phyloP scores from a whole-genome alignment of 179 eudicot genomes.

The Amaranthus tricolor region DNA sequence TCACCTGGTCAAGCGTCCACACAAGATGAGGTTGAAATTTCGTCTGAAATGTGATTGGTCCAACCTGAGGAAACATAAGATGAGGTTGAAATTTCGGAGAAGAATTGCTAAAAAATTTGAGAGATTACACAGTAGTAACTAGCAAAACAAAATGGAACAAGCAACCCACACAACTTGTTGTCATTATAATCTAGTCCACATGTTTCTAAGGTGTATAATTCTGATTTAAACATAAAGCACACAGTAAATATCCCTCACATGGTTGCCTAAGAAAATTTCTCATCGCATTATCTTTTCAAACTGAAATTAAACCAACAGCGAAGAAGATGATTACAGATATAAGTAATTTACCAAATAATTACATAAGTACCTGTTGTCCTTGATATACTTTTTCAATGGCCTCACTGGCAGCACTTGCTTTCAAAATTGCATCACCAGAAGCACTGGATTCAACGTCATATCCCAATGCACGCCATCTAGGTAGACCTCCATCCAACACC shows the following conservation, averaged over 20 bases:
- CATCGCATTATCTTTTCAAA: not conserved
- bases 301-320: not conserved
- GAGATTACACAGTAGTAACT: not conserved
- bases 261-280: not conserved
- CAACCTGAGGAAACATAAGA: slow-evolving; percentile 47
- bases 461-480: slow-evolving; percentile 85
- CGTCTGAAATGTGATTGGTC: slow-evolving; percentile 72
- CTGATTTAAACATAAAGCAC: not conserved
- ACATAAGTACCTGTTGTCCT: slow-evolving; percentile 55
- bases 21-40: slow-evolving; percentile 81
- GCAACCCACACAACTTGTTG: not conserved
- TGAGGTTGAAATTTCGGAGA: slow-evolving; percentile 7
- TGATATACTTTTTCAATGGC: slow-evolving; percentile 86
- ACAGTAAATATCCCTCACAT: not conserved
- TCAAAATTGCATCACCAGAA: slow-evolving; percentile 73
- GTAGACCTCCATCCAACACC: slow-evolving; percentile 98
- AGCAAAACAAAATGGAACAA: not conserved
- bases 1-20: slow-evolving; percentile 87
- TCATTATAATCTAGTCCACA: not conserved
- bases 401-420: slow-evolving; percentile 89
- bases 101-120: not conserved
- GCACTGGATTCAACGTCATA: slow-evolving; percentile 96
- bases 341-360: not conserved
- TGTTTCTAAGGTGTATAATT: not conserved
- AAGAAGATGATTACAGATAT: not conserved